phyloP scores from a whole-genome alignment of 2,329 filamentous ascomycete genomes.

The Fusarium sp. region DNA sequence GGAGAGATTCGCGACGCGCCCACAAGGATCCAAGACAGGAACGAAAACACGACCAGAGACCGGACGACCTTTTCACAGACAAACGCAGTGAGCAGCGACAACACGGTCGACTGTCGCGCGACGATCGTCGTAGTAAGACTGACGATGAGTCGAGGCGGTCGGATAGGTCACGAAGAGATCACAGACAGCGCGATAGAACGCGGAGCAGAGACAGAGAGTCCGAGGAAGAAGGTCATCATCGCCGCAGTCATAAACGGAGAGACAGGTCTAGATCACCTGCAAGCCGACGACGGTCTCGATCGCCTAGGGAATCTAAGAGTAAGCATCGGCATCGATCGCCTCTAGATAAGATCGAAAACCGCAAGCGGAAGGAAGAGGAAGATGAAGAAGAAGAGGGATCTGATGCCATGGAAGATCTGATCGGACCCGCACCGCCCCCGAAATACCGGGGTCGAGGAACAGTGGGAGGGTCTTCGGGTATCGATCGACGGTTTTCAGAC shows the following conservation, averaged over 20 bases:
- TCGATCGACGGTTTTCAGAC: slow-evolving; percentile 82
- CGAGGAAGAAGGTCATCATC: slow-evolving; percentile 24
- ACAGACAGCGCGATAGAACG: slow-evolving; percentile 32
- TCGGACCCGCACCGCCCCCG: slow-evolving; percentile 76
- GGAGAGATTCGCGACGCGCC: slow-evolving; percentile 25
- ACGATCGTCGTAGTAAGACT: slow-evolving; percentile 29
- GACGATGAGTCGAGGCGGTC: slow-evolving; percentile 24
- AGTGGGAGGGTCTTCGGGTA: slow-evolving; percentile 68
- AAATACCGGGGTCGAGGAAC: slow-evolving; percentile 74
- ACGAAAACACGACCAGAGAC: slow-evolving; percentile 5
- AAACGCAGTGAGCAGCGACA: slow-evolving; percentile 31
- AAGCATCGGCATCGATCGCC: slow-evolving; percentile 50
- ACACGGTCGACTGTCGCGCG: slow-evolving; percentile 41
- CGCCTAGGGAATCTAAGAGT: slow-evolving; percentile 45
- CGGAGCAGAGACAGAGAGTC: slow-evolving; percentile 20
- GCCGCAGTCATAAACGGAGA: slow-evolving; percentile 29
- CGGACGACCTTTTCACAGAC: slow-evolving; percentile 37
- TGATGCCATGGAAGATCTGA: slow-evolving; percentile 78
- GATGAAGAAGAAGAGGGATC: slow-evolving; percentile 54
- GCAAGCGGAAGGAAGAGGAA: slow-evolving; percentile 24
- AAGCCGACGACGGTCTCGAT: slow-evolving; percentile 46
- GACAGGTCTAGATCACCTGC: slow-evolving; percentile 44
- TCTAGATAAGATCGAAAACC: slow-evolving; percentile 21
- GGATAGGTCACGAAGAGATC: slow-evolving; percentile 26
- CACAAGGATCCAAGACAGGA: slow-evolving; percentile 8